Evolutionary conservation across 768 basidiomycete genomes (phyloP), one percentile per base, ranked within the genome.

Genomic region (Pulveroboletus sp.): DNA sequence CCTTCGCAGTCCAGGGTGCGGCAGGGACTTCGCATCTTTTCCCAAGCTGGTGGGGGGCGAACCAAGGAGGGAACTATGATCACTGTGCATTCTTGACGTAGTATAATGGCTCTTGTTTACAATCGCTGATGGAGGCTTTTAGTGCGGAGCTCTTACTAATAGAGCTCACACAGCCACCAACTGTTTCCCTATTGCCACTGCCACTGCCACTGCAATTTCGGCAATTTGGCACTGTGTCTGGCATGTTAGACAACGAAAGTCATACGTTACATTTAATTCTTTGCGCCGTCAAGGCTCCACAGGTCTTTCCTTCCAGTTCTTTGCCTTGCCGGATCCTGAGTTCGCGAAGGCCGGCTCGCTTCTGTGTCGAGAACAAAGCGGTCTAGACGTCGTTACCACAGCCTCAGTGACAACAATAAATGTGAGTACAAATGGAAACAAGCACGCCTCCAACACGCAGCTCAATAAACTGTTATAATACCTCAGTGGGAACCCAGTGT

Each of bases 41-140:
- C 69, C 76, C 79, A 10, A 60, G 66, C 53, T 80, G 78, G 80
- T 81, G 79, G 80, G 78, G 76, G 5, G 79, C 78, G 11, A 78
- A 81, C 56, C 78, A 81, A 52, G 63, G 61, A 24, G 78, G 77
- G 53, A 68, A 72, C 58, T 70, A 64, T 24, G 63, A 65, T 21
- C 65, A 4, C 27, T 65, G 65, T 37, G 49, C 59, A 39, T 57
- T 36, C 40, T 33, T 66, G 33, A 53, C 47, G 10, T 62, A 60
- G 43, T 11, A 16, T 12, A 23, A 36, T n/a, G n/a, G 10, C 8
- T 36, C 20, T 21, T 27, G n/a, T 38, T 37, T 39, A 25, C 20
- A 36, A n/a, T n/a, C n/a, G n/a, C n/a, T n/a, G n/a, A n/a, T n/a
- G n/a, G n/a, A n/a, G n/a, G n/a, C n/a, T n/a, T n/a, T n/a, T n/a